A percentile compares a stretch with the other conserved stretches of the same genome.
Evolutionary conservation across 805 yeast genomes (phyloP).

Genomic region (Danielozyma ontarioensis): DNA sequence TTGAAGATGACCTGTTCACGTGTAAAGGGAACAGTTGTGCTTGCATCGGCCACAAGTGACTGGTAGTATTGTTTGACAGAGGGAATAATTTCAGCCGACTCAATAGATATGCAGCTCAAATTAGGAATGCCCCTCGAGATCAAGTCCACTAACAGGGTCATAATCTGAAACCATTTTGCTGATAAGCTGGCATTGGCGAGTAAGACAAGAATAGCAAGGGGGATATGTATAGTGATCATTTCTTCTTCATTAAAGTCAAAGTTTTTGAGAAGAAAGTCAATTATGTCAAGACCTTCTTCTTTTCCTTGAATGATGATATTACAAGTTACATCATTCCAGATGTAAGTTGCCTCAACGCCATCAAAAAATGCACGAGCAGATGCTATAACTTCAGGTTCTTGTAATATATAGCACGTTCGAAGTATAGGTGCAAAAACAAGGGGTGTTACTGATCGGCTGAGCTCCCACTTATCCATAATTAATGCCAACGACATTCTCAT

Average conservation of each 20-base stretch:
- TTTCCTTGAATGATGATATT: slow-evolving; percentile 31
- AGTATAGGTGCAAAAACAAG: slow-evolving; percentile 63
- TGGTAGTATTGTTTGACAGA: slow-evolving; percentile 15
- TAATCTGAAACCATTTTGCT: slow-evolving; percentile 33
- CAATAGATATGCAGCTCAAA: background rate
- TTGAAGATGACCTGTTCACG: slow-evolving; percentile 10
- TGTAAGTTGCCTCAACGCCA: slow-evolving; percentile 72
- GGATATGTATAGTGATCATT: slow-evolving; percentile 70
- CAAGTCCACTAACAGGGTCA: slow-evolving; percentile 40
- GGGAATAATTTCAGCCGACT: slow-evolving; percentile 8
- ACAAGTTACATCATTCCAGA: slow-evolving; percentile 64
- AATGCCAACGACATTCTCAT: slow-evolving; percentile 60
- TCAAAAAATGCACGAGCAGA: slow-evolving; percentile 74
- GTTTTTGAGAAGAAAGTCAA: slow-evolving; percentile 54
- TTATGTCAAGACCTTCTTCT: slow-evolving; percentile 35
- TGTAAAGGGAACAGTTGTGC: slow-evolving; percentile 9
- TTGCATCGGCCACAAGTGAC: slow-evolving; percentile 1
- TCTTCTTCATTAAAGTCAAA: slow-evolving; percentile 86
- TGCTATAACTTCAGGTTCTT: slow-evolving; percentile 41
- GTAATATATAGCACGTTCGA: slow-evolving; percentile 31
- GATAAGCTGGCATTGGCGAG: slow-evolving; percentile 21
- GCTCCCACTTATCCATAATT: slow-evolving; percentile 92
- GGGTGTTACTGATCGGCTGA: slow-evolving; percentile 73
- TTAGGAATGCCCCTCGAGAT: slow-evolving; percentile 6
- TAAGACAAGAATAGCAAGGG: slow-evolving; percentile 54